phyloP scores from a whole-genome alignment of 2,329 filamentous ascomycete species.

The Epichloe amarillans region DNA sequence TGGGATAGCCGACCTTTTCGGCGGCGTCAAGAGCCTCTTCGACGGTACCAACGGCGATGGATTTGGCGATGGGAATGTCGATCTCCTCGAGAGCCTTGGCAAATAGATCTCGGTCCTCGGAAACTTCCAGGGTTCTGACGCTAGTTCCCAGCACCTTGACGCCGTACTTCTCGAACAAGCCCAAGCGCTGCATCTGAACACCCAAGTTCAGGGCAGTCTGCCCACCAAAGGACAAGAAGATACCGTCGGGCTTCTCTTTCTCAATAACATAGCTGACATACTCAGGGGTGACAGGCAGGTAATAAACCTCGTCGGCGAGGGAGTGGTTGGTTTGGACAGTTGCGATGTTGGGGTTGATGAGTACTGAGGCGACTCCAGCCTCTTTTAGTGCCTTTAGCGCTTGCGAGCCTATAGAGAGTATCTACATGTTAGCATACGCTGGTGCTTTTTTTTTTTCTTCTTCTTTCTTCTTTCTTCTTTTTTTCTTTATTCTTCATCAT shows the following conservation, averaged over 20 bases:
- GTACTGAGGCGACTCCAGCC: conserved; percentile 77
- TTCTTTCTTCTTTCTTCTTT: background rate
- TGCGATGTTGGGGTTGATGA: conserved; percentile 97
- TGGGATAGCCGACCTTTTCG: conserved; percentile 79
- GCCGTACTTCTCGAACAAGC: conserved; percentile 86
- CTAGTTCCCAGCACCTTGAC: conserved; percentile 94
- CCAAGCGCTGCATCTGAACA: conserved; percentile 93
- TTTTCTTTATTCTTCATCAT: background rate
- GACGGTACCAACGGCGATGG: conserved; percentile 79
- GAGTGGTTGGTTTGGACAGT: conserved; percentile 97
- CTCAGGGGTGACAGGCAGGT: conserved; percentile 92
- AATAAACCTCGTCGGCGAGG: conserved; percentile 95
- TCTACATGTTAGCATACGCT: conserved; percentile 8
- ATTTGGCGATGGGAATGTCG: conserved; percentile 92
- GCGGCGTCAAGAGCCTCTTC: conserved; percentile 88
- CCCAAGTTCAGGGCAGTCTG: conserved; percentile 95
- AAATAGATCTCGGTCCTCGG: conserved; percentile 92
- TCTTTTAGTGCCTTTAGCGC: conserved; percentile 95
- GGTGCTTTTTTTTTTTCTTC: too few species aligned
- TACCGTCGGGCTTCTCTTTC: conserved; percentile 87
- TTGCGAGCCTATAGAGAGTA: conserved; percentile 57
- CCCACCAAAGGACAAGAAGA: conserved; percentile 93
- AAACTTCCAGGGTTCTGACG: conserved; percentile 85
- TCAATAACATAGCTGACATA: conserved; percentile 98
- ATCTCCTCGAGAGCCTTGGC: conserved; percentile 94